These are phyloP conservation scores for Pyrenochaeta sp. DNA, from an alignment of 2,329 filamentous ascomycete genomes.

Conservation along the genomic window DNA sequence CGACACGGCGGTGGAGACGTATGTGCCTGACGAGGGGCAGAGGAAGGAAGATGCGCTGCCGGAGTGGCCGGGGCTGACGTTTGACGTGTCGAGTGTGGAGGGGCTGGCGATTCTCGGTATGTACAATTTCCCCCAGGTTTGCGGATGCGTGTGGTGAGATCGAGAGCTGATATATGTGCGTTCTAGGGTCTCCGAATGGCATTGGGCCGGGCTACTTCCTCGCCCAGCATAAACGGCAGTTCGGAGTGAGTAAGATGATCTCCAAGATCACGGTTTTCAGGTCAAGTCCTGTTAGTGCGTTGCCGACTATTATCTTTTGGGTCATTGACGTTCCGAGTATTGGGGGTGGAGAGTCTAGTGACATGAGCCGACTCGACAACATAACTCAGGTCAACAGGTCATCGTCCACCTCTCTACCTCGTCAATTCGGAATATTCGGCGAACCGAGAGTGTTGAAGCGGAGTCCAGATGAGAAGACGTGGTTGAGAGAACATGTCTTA, in stretches of 20 bases:
- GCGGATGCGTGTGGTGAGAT: not conserved
- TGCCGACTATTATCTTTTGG: constrained; percentile 1
- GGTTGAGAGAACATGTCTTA: too few species aligned
- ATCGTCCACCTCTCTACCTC: too few species aligned
- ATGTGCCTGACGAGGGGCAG: too few species aligned
- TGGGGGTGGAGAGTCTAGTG: too few species aligned
- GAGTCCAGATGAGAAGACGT: too few species aligned
- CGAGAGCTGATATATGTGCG: not conserved
- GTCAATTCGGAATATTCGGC: too few species aligned
- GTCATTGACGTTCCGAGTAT: not conserved
- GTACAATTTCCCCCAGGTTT: too few species aligned
- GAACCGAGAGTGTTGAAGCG: too few species aligned
- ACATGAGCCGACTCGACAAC: too few species aligned
- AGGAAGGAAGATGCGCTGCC: not conserved
- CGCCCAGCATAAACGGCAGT: constrained; percentile 4
- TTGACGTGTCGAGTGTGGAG: constrained; percentile 2
- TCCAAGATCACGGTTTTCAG: constrained; percentile 2
- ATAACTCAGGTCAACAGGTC: too few species aligned
- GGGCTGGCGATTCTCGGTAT: constrained; percentile 1
- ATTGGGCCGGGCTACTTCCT: constrained; percentile 5
- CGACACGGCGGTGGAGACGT: not conserved
- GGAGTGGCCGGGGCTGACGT: constrained; percentile 2
- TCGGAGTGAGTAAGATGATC: constrained; percentile 4
- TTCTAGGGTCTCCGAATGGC: constrained; percentile 3
- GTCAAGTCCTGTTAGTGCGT: not conserved